phyloP scores from a whole-genome alignment of 768 basidiomycete species.

The Auricularia sp. region DNA sequence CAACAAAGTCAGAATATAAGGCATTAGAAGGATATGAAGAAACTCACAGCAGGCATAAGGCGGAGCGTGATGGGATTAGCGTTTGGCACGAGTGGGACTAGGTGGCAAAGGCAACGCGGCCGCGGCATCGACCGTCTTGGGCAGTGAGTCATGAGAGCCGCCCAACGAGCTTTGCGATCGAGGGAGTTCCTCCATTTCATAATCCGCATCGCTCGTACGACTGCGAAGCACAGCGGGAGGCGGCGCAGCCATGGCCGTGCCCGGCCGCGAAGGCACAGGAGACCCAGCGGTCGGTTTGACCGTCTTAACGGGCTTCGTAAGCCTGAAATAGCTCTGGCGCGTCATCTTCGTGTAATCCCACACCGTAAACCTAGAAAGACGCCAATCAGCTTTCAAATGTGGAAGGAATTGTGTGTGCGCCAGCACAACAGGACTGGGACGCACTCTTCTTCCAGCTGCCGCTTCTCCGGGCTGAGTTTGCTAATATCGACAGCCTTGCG shows the following conservation, averaged over 20 bases:
- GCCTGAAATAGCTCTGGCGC: slow-evolving; percentile 28
- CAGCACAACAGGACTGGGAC: slow-evolving; percentile 16
- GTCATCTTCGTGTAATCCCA: slow-evolving; percentile 29
- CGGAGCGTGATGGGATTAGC: neutral
- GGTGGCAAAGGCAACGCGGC: neutral
- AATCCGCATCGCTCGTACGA: neutral
- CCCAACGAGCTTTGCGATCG: neutral
- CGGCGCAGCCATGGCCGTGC: neutral
- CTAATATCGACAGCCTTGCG: slow-evolving; percentile 81
- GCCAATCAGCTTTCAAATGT: neutral
- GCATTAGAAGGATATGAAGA: too few relatives aligned
- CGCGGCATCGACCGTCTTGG: neutral
- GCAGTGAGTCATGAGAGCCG: neutral
- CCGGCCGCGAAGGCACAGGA: neutral
- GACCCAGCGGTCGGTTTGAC: neutral
- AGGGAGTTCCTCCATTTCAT: neutral
- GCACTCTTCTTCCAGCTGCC: slow-evolving; percentile 88
- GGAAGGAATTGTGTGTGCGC: too few relatives aligned
- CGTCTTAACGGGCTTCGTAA: slow-evolving; percentile 10
- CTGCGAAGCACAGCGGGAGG: neutral
- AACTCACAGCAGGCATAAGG: too few relatives aligned
- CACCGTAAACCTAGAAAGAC: slow-evolving; percentile 19
- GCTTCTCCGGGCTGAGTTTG: slow-evolving; percentile 83
- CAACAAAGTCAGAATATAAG: too few relatives aligned
- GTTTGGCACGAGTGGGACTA: neutral